Evolutionary conservation across 164 flowering plant species (phyloP).

Genomic region (Amborella trichopoda): DNA sequence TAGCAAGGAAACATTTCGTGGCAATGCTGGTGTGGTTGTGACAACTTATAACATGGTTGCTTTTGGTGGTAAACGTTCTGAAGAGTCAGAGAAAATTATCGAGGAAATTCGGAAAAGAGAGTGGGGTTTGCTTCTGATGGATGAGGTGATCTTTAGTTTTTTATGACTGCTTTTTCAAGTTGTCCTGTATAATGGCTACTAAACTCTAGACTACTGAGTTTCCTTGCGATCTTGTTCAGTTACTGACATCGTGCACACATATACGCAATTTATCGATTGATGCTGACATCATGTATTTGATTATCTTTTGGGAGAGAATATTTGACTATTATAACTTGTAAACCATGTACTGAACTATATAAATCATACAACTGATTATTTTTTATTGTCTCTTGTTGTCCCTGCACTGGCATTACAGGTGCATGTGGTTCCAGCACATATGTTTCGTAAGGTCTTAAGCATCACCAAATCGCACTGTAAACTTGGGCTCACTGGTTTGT

Average conservation of each 20-base stretch:
- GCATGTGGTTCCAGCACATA: slow-evolving; percentile 99
- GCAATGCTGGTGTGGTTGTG: slow-evolving; percentile 97
- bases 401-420: slow-evolving; percentile 38
- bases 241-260: too few relatives aligned
- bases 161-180: neutral
- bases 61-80: slow-evolving; percentile 96
- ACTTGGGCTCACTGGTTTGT: slow-evolving; percentile 86
- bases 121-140: slow-evolving; percentile 99
- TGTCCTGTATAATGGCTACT: too few relatives aligned
- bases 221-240: too few relatives aligned
- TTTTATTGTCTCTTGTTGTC: neutral
- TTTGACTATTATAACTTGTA: too few relatives aligned
- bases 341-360: too few relatives aligned
- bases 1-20: slow-evolving; percentile 92
- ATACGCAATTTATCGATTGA: too few relatives aligned
- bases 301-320: too few relatives aligned
- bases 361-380: too few relatives aligned
- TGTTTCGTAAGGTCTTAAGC: slow-evolving; percentile 94
- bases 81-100: slow-evolving; percentile 96
- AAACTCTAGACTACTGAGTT: too few relatives aligned
- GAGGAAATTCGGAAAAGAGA: slow-evolving; percentile 97
- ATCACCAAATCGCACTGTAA: slow-evolving; percentile 96
- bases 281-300: too few relatives aligned
- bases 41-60: slow-evolving; percentile 99
- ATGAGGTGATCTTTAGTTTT: slow-evolving; percentile 49